Base-by-base conservation (phyloP, 768 basidiomycete species). In the Suillus variegatus region DNA sequence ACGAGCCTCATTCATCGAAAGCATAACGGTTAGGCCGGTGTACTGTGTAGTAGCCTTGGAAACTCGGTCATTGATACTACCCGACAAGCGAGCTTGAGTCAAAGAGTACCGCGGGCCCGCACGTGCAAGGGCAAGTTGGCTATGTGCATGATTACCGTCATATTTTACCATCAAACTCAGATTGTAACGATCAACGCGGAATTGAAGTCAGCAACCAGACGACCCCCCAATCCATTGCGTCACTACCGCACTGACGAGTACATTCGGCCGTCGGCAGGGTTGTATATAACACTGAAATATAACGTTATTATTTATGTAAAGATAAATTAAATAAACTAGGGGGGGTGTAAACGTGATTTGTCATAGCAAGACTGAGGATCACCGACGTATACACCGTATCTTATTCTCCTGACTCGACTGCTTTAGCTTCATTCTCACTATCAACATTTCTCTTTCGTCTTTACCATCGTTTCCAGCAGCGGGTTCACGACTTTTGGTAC, bases 341-440 rank as follows among this genome's bases (percentile, higher is more conserved):
- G 43, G 14, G 35, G 64, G 18, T 10, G 28, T 18, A 54, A 32
- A 18, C 14, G 12, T 28, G 61, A 49, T 65, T 65, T 49, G 65
- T 65, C 65, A 65, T 65, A 25, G 12, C 6, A 22, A 49, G 47
- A 44, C 44, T 32, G 56, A 46, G 9, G 22, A 36, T 46, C 52
- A 6, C 55, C 67, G 64, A 61, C 46, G 20, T 18, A 38, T 55
- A 36, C 65, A 41, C 16, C 44, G n/a, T 22, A 43, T 51, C 25
- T 46, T 18, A 35, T 63, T 43, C 67, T 65, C 64, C 60, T 61
- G 52, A 61, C 36, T 60, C 38, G 54, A 54, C 52, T 55, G 54
- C 41, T 62, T 40, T 44, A 25, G 46, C 20, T 65, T 32, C 54
- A 35, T 35, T 35, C 35, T 41, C 40, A n/a, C 14, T 60, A 41